Evolutionary conservation across 1,284 basidiomycete genomes (phyloP).

Genomic region (Irpex rosettiformis): DNA sequence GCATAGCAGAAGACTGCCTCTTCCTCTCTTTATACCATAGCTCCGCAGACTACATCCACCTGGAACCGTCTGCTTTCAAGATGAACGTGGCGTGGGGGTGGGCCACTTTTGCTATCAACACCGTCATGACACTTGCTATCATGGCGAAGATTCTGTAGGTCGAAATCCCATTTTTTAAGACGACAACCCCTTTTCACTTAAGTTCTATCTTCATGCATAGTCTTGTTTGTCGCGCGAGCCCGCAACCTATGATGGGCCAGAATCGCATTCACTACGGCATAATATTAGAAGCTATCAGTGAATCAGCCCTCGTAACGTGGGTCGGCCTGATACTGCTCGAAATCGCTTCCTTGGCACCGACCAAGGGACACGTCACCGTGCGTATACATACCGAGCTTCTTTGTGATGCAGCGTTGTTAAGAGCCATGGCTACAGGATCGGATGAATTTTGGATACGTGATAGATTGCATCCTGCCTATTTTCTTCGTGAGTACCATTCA

Average conservation of each 20-base stretch:
- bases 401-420: neutral
- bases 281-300: neutral
- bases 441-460: neutral
- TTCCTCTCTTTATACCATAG: neutral
- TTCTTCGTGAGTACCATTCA: neutral
- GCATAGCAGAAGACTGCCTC: neutral
- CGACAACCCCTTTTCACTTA: no score
- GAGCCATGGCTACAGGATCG: neutral
- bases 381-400: neutral
- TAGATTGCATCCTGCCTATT: neutral
- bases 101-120: neutral
- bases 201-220: no score
- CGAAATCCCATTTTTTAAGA: neutral
- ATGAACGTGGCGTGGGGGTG: neutral
- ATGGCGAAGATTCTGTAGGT: neutral
- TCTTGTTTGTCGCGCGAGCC: neutral
- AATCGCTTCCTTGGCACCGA: conserved; percentile 1
- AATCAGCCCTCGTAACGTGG: conserved; percentile 5
- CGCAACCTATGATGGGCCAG: neutral
- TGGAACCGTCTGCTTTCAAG: neutral
- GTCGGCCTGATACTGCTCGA: neutral
- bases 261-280: neutral
- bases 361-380: neutral
- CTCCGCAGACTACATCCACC: neutral
- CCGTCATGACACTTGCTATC: neutral